Conservation (phyloP, 2,329 filamentous ascomycete species). For the Neonectria neomacrospora region DNA sequence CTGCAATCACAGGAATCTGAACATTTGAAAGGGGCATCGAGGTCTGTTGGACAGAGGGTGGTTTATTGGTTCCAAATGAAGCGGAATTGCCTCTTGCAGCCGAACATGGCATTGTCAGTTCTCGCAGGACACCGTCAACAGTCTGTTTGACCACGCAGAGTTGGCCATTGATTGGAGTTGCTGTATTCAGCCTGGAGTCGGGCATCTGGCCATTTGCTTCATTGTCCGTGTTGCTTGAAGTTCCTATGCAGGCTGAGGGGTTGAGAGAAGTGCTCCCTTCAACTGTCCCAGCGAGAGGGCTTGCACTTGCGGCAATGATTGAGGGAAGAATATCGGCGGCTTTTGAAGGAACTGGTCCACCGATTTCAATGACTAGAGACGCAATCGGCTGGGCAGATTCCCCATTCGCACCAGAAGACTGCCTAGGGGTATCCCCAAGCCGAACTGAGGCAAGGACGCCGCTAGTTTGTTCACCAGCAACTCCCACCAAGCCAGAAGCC, state of each 20-base stretch:
- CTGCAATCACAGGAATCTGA: neutral
- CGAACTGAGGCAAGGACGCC: neutral
- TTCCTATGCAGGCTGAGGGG: neutral
- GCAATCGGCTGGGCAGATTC: neutral
- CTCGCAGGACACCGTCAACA: slow-evolving; percentile 17
- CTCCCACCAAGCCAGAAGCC: neutral
- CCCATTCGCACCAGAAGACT: neutral
- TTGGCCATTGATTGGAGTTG: slow-evolving; percentile 28
- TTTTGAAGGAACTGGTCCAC: neutral
- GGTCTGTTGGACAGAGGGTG: neutral
- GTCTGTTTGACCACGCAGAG: slow-evolving; percentile 35
- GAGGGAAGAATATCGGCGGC: neutral
- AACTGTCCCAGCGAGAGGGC: neutral
- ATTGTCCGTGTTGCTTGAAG: neutral
- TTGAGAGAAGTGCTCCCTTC: neutral
- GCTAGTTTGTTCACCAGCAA: neutral
- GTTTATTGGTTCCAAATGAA: neutral
- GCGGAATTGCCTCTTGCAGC: slow-evolving; percentile 7
- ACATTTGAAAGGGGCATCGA: neutral
- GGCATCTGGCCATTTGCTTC: neutral
- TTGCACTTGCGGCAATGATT: neutral
- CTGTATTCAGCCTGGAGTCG: neutral
- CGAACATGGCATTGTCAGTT: slow-evolving; percentile 35
- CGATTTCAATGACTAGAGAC: neutral
- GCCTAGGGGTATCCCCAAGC: neutral